Percentiles rank a stretch among this genome's conserved stretches.
Evolutionary conservation across 1,284 basidiomycete species (phyloP).

Genomic region (Cryptococcus sp.): DNA sequence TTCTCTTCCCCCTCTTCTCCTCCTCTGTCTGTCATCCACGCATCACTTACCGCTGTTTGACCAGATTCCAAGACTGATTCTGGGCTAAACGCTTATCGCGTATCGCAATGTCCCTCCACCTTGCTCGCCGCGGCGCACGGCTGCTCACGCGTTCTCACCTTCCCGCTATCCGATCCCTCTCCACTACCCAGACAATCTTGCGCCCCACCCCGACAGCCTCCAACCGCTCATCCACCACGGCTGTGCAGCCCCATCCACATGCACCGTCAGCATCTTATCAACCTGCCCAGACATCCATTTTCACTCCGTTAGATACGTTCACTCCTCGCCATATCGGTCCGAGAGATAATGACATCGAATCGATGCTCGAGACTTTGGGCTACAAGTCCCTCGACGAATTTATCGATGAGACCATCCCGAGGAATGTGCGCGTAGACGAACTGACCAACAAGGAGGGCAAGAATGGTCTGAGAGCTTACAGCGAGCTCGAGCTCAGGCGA

Average conservation of each 20-base stretch:
- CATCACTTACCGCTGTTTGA: neutral
- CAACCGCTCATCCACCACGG: conserved; percentile 41
- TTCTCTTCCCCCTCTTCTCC: conserved; percentile 10
- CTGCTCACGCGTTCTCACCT: conserved; percentile 1
- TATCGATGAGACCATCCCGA: conserved; percentile 74
- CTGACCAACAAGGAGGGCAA: conserved; percentile 62
- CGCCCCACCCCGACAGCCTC: conserved; percentile 24
- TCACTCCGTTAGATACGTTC: conserved; percentile 84
- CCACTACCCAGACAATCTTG: conserved; percentile 20
- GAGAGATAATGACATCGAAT: conserved; percentile 68
- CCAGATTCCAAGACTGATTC: neutral
- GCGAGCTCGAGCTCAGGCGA: conserved; percentile 80
- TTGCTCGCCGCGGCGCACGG: conserved; percentile 16
- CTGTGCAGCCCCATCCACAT: conserved; percentile 47
- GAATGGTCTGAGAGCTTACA: conserved; percentile 66
- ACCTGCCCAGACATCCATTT: conserved; percentile 53
- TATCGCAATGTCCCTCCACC: conserved; percentile 16
- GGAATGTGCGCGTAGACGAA: conserved; percentile 70
- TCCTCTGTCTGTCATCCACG: conserved; percentile 1
- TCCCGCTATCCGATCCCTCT: conserved; percentile 22
- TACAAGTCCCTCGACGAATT: conserved; percentile 86
- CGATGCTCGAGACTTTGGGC: conserved; percentile 78
- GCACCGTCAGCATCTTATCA: conserved; percentile 41
- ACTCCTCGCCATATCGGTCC: conserved; percentile 86
- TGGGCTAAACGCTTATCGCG: neutral